Percentiles rank a stretch among this genome's conserved stretches.
Conservation (phyloP, 1,139 yeast species). For the Martiniozyma asiatica region DNA sequence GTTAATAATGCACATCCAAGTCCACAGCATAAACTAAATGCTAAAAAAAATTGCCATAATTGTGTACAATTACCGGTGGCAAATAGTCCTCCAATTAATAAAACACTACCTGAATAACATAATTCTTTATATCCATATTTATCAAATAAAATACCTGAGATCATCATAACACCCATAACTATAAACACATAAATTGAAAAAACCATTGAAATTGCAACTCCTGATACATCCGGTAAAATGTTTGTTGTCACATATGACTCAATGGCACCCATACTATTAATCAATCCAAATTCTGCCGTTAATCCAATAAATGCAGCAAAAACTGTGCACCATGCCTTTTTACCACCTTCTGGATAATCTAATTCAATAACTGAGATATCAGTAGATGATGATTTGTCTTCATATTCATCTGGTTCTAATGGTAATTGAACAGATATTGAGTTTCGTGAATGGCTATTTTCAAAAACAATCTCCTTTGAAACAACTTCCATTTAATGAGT, state of each 20-base stretch:
- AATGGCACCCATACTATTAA: slow-evolving; percentile 57
- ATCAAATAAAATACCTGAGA: slow-evolving; percentile 53
- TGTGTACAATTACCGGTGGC: slow-evolving; percentile 40
- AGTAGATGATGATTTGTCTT: too few species aligned
- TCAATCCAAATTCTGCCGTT: slow-evolving; percentile 48
- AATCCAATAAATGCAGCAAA: slow-evolving; percentile 55
- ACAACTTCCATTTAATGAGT: slow-evolving; percentile 2
- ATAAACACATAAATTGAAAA: slow-evolving; percentile 47
- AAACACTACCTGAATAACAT: slow-evolving; percentile 31
- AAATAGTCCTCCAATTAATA: slow-evolving; percentile 39
- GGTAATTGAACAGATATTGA: background rate
- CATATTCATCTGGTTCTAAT: background rate
- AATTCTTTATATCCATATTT: slow-evolving; percentile 40
- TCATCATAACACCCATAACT: slow-evolving; percentile 39
- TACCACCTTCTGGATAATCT: slow-evolving; percentile 7
- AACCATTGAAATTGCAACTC: slow-evolving; percentile 48
- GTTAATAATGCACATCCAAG: slow-evolving; percentile 43
- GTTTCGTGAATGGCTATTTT: slow-evolving; percentile 1
- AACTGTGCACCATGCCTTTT: slow-evolving; percentile 12
- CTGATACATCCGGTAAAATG: slow-evolving; percentile 29
- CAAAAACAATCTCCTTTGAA: background rate
- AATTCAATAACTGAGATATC: background rate
- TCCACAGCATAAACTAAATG: slow-evolving; percentile 45
- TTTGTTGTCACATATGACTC: slow-evolving; percentile 49
- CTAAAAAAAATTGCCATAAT: slow-evolving; percentile 43